These are phyloP conservation scores for Penicillium frequentans DNA, from an alignment of 2,329 filamentous ascomycete species.

Conservation along the genomic window DNA sequence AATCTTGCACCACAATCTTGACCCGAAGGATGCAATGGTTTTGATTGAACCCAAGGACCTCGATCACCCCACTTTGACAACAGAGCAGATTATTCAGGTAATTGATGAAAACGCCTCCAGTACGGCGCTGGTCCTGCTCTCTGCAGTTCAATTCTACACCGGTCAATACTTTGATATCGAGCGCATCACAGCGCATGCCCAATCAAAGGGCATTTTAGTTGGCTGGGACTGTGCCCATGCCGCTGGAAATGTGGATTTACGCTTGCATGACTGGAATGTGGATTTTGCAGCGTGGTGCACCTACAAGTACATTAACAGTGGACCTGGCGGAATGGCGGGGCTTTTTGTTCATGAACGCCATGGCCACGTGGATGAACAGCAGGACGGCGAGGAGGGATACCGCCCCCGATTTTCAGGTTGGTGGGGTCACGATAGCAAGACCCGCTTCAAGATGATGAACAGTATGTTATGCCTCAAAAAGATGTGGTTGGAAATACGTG, in stretches of 20 bases:
- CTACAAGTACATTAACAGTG: conserved; percentile 91
- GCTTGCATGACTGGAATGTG: conserved; percentile 83
- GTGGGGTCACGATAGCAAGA: conserved; percentile 80
- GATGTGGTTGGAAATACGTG: not conserved
- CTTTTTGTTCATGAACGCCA: conserved; percentile 78
- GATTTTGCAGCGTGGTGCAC: conserved; percentile 93
- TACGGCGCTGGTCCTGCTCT: conserved; percentile 75
- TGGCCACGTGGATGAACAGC: conserved; percentile 47
- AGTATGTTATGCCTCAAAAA: conserved; percentile 27
- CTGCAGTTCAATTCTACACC: conserved; percentile 89
- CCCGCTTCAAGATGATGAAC: conserved; percentile 82
- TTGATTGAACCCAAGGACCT: conserved; percentile 65
- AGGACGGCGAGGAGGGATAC: conserved; percentile 50
- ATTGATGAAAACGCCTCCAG: conserved; percentile 74
- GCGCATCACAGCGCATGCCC: conserved; percentile 75
- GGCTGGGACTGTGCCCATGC: conserved; percentile 91
- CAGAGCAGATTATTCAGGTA: conserved; percentile 66
- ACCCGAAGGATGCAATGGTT: conserved; percentile 69
- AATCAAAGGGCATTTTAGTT: conserved; percentile 67
- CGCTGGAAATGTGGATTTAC: conserved; percentile 76
- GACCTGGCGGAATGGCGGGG: conserved; percentile 77
- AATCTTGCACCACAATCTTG: conserved; percentile 67
- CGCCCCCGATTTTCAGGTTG: conserved; percentile 73
- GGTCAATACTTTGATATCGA: conserved; percentile 85
- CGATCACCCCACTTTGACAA: conserved; percentile 62